These are phyloP conservation scores for Collybiopsis confluens DNA, from an alignment of 768 basidiomycete species.

Conservation along the genomic window DNA sequence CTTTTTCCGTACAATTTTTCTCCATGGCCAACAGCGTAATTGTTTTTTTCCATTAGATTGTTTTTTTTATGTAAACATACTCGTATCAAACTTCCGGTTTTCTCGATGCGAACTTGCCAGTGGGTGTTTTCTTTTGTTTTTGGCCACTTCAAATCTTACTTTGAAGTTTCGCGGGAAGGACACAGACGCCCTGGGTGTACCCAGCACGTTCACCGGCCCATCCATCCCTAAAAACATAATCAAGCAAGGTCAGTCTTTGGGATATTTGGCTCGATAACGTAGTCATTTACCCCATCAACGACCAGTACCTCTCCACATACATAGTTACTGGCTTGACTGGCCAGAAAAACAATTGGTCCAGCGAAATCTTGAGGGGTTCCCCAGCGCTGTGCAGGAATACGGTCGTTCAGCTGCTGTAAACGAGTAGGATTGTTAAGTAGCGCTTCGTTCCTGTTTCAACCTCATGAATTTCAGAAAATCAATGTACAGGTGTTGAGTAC, in stretches of 20 bases:
- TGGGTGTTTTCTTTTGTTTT: too few relatives aligned
- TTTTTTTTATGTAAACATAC: too few relatives aligned
- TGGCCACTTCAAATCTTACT: too few relatives aligned
- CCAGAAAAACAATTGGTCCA: constrained; percentile 69
- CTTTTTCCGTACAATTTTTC: too few relatives aligned
- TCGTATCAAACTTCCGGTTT: too few relatives aligned
- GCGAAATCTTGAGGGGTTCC: constrained; percentile 69
- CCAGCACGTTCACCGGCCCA: constrained; percentile 38
- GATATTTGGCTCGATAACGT: neutral
- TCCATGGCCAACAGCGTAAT: too few relatives aligned
- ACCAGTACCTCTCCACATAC: constrained; percentile 68
- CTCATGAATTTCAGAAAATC: neutral
- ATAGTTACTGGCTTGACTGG: constrained; percentile 65
- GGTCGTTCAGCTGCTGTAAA: constrained; percentile 65
- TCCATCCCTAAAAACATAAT: constrained; percentile 49
- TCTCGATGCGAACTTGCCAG: too few relatives aligned
- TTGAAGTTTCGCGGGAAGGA: too few relatives aligned
- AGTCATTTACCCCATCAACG: constrained; percentile 55
- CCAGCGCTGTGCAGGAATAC: constrained; percentile 73
- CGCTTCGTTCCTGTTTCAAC: constrained; percentile 22
- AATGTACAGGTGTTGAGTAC: constrained; percentile 1
- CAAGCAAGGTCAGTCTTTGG: neutral
- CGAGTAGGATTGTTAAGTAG: constrained; percentile 57
- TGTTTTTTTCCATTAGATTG: too few relatives aligned
- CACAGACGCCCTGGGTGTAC: too few relatives aligned